Evolutionary conservation across 805 yeast genomes (phyloP), one percentile per base, ranked within the genome.

Genomic region (Starmerella apicola): DNA sequence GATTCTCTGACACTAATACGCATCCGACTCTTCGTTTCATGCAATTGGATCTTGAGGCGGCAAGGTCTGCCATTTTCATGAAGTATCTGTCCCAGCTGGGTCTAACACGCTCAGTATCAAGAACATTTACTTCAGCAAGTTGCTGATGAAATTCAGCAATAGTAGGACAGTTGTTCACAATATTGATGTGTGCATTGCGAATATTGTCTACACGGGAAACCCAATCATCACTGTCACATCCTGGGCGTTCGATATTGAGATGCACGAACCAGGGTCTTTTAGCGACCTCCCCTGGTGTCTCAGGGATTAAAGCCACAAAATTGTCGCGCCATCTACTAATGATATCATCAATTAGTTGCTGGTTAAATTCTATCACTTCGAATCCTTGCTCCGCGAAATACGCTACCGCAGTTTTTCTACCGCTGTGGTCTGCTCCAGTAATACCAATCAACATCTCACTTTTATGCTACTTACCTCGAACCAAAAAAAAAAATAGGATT

Each of bases 1-100:
- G 66, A 28, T 73, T 74, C 34, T 82, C 91, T 38, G 84, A 70
- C 2, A 84, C 95, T 15, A 91, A 72, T 7, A 91, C 97, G 60
- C 97, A 88, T 0, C 99, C 99, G 3, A 91, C 99, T 38, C 94
- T 69, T 43, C 99, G 66, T 59, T 91, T 91, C 97, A 91, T 91
- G 64, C 99, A 91, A 51, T 91, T 91, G 21, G 94, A 78, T 49
- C 99, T 66, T 34, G 78, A 65, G 0, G 98, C 94, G 0, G 98
- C 98, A 53, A 91, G 67, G 49, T 83, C 85, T 0, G 98, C 96
- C 43, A 91, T 61, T 32, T 76, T 67, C 98, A 91, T 91, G 60
- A 91, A 91, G 57, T 91, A 91, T 1, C 88, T 72, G 57, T 91
- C 98, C 99, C 99, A 91, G 3, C 78, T 72, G 1, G 99, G 99